A percentile compares a stretch with the other conserved stretches of the same genome.
phyloP scores from a whole-genome alignment of 257 asterid genomes.

The Solanum tacnaense region DNA sequence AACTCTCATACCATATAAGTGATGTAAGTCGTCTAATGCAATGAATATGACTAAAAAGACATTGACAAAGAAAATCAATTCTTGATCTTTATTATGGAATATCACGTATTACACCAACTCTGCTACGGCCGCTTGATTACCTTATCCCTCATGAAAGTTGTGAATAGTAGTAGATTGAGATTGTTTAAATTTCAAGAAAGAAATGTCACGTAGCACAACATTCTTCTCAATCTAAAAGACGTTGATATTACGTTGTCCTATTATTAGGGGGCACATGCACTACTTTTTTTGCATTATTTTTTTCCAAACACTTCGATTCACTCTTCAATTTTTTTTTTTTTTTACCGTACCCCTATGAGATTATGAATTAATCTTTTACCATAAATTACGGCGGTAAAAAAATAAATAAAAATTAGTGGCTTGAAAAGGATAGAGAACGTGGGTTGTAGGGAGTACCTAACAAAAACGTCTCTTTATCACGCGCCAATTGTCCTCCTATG shows the following conservation, averaged over 20 bases:
- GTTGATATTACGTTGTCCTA: slow-evolving; percentile 19
- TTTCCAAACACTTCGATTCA: slow-evolving; percentile 2
- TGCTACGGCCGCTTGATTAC: fast-evolving
- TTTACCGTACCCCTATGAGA: background rate
- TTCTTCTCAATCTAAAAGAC: slow-evolving; percentile 1
- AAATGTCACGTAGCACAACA: slow-evolving; percentile 6
- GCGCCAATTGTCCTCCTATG: background rate
- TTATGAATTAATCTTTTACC: background rate
- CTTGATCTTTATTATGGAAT: too few relatives aligned
- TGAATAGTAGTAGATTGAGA: background rate
- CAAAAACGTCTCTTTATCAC: background rate
- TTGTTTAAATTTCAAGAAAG: background rate
- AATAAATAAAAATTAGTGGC: background rate
- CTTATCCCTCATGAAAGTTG: background rate
- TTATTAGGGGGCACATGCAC: slow-evolving; percentile 30
- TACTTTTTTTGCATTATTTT: background rate
- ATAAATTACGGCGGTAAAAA: background rate
- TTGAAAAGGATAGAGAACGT: background rate
- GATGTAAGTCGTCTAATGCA: too few relatives aligned
- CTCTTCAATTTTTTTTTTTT: background rate
- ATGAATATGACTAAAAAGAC: background rate
- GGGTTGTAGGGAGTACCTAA: background rate
- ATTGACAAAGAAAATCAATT: background rate
- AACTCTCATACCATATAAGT: background rate
- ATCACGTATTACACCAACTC: background rate